Base-by-base conservation (phyloP, 208 protist species). In the Wallacemonas sp. region DNA sequence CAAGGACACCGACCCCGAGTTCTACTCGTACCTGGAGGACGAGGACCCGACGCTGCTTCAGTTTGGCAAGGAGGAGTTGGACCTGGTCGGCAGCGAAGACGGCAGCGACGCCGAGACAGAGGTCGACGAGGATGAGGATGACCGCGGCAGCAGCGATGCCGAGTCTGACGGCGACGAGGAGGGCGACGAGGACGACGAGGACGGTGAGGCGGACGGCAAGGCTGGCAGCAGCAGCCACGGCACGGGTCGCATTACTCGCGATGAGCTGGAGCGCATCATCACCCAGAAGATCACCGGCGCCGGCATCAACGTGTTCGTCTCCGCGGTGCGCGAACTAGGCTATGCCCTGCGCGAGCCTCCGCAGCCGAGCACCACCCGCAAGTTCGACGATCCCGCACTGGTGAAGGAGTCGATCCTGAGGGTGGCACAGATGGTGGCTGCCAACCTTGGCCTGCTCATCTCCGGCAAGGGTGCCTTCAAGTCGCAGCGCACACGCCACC, bases 1-100 rank as follows among this genome's bases (percentile, higher is more conserved):
- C 27, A 93, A 95, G 70, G 85, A 95, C 41, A 95, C 85, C 5
- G 92, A 97, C 66, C 88, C 88, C 8, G 86, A 92, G 44, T 95
- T 95, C 68, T 93, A 90, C 72, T 94, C 87, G 3, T 95, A 95
- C 70, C 74, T 95, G 6, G 92, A 97, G 76, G 83, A 88, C 58
- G 88, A 97, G 68, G 92, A 97, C 60, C 88, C 88, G 9, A 93
- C 83, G 33, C 74, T 95, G 29, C 77, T 94, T 27, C 72, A 97
- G 72, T 94, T 94, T 65, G 92, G 87, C 39, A 78, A 90, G 57
- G 85, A 83, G 23, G 89, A 97, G 46, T 61, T 94, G 48, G 79
- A 90, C 33, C 57, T 90, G 8, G 79, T 93, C n/a, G 77, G 78
- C 46, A 60, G 66, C 36, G 87, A 80, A 0, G 70, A 68, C 34